Percentiles rank a stretch among this genome's conserved stretches.
phyloP scores from a whole-genome alignment of 495 filamentous ascomycete species.

The Talaromyces ruber region DNA sequence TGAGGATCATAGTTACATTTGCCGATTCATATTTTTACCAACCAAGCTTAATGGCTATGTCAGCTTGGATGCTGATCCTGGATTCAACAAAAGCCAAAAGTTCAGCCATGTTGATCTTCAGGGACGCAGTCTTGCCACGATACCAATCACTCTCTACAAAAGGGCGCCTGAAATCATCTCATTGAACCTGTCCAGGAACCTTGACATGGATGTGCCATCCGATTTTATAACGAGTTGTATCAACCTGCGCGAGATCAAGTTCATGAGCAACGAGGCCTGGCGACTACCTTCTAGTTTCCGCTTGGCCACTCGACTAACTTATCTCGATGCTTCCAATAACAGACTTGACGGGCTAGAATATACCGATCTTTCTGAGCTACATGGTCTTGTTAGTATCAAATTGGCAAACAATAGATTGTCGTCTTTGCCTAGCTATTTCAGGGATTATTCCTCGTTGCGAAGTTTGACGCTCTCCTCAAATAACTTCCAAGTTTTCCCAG shows the following conservation, averaged over 20 bases:
- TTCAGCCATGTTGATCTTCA: constrained; percentile 88
- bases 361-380: constrained; percentile 61
- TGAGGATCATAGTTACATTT: constrained; percentile 94
- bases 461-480: constrained; percentile 90
- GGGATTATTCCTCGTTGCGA: constrained; percentile 62
- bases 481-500: constrained; percentile 73
- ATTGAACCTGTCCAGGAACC: constrained; percentile 83
- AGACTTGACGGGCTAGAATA: constrained; percentile 78
- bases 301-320: constrained; percentile 71
- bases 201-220: constrained; percentile 85
- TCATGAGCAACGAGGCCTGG: constrained; percentile 81
- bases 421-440: constrained; percentile 70
- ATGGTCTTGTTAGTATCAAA: constrained; percentile 79
- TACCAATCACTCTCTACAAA: constrained; percentile 88
- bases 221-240: constrained; percentile 94
- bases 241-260: constrained; percentile 91
- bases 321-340: constrained; percentile 93
- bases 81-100: constrained; percentile 72
- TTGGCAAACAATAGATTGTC: constrained; percentile 86
- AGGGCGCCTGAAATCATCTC: constrained; percentile 90
- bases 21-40: constrained; percentile 89
- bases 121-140: constrained; percentile 87
- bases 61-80: constrained; percentile 66
- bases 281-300: constrained; percentile 79
- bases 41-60: constrained; percentile 70